Evolutionary conservation across 768 basidiomycete genomes (phyloP), one percentile per base, ranked within the genome.

Genomic region (Trametes gibbosa): DNA sequence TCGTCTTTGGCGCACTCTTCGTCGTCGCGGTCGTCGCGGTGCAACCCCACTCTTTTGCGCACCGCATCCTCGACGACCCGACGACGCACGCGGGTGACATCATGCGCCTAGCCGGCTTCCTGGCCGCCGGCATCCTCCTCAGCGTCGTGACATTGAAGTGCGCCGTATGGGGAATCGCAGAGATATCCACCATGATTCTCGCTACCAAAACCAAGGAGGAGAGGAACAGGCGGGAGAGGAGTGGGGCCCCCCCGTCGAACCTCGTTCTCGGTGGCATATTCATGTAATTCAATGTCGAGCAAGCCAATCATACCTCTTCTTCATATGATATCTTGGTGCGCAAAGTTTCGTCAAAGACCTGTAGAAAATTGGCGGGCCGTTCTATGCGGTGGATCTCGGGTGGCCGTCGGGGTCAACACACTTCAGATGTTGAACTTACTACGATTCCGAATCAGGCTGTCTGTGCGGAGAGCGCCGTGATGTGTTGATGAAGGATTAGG

Each of bases 1-100:
- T 52, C 47, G 46, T 59, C 50, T 65, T 56, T 42, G 52, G 19
- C 24, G 27, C 37, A 3, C 53, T 65, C 45, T 59, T 65, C 53
- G 43, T 48, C 24, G 25, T 57, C 17, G 53, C 41, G 2, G 54
- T 53, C 16, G 42, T 65, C 48, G 57, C 58, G 0, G 53, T 65
- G 1, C 52, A 58, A 17, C 63, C 63, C 1, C 32, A 56, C 23
- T 61, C 63, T 19, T 56, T 51, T 51, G 53, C 50, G 17, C 56
- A 63, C 12, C 60, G 53, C 56, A 54, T 65, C 50, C 50, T 63
- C 24, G 53, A 53, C 14, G 23, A 42, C 17, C 47, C 55, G 8
- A 12, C 13, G n/a, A 37, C 19, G 2, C 47, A 50, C 19, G 34
- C 25, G 17, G 12, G 3, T 2, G 55, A 56, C 47, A 32, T 50